phyloP scores from a whole-genome alignment of 768 basidiomycete species.

The Podaxis sp. region DNA sequence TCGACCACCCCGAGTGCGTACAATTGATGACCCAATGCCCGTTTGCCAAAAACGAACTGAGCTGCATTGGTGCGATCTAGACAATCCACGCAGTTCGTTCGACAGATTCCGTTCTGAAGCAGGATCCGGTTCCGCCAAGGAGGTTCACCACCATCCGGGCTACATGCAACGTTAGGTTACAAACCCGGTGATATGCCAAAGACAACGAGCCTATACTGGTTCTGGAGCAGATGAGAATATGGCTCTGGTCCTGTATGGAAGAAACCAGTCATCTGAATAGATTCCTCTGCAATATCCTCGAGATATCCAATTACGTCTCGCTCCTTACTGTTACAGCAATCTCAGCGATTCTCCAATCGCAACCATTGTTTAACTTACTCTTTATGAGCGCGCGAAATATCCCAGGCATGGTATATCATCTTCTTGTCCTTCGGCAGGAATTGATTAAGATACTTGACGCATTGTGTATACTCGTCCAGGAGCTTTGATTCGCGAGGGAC shows the following conservation, averaged over 20 bases:
- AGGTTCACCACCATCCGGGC: constrained; percentile 27
- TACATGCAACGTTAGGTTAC: neutral
- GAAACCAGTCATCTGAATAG: constrained; percentile 87
- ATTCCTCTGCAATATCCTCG: constrained; percentile 93
- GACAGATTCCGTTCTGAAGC: constrained; percentile 88
- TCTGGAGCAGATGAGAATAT: constrained; percentile 64
- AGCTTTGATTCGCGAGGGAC: constrained; percentile 88
- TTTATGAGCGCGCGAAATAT: constrained; percentile 94
- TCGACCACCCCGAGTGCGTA: constrained; percentile 91
- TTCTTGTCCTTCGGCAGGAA: constrained; percentile 84
- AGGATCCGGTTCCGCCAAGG: constrained; percentile 67
- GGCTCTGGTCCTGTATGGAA: constrained; percentile 94
- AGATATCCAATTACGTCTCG: constrained; percentile 95
- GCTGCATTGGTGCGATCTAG: constrained; percentile 95
- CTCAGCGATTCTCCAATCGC: constrained; percentile 3
- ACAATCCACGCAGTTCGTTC: constrained; percentile 97
- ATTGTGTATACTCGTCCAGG: constrained; percentile 87
- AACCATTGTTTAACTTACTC: constrained; percentile 49
- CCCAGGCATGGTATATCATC: constrained; percentile 94
- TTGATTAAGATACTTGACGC: constrained; percentile 91
- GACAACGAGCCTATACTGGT: constrained; percentile 38
- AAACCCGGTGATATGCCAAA: neutral
- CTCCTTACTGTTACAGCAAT: constrained; percentile 61
- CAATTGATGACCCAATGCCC: constrained; percentile 91
- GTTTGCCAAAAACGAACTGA: constrained; percentile 95